Base-by-base conservation (phyloP, 441 rosid genomes). In the Pelargonium fulgidum region DNA sequence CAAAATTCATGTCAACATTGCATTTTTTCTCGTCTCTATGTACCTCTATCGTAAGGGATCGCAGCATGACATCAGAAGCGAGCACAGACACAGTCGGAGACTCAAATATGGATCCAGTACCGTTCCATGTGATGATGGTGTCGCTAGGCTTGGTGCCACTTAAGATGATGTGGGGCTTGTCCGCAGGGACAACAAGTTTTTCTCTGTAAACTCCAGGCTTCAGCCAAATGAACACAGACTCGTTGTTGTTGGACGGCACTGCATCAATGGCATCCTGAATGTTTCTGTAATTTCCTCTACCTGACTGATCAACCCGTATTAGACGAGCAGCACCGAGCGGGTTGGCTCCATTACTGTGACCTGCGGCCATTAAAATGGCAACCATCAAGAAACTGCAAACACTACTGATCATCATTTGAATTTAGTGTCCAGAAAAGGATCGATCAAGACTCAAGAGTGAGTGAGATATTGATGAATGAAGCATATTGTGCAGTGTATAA, bases 191-290 rank as follows among this genome's bases (percentile, higher is more conserved):
- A 1, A 48, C 14, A 6, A 48, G 2, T 13, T 48, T 48, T 14
- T 48, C 56, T 5, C 64, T 62, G 22, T 79, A 79, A 10, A 72
- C 64, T 13, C 82, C 82, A n/a, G 82, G 75, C 54, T 63, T 75
- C 62, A 76, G 77, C 42, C 33, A 71, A 47, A 79, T 71, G 63
- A 58, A 50, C 16, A 76, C 72, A 19, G 14, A 66, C 7, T 63
- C 69, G 1, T 47, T 13, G 50, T 79, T 79, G 10, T 36, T 36
- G 0, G 75, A 63, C 11, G 82, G 75, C 19, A 75, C 73, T 0
- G 77, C 64, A 1, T 75, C 73, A 17, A 79, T 75, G 44, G 81
- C 81, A 6, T 79, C 81, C 26, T 79, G 79, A 62, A 79, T 76
- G 66, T 56, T 75, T 65, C 14, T 16, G 68, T 69, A 79, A 45